These are phyloP conservation scores for Fragilaria crotonensis DNA, from an alignment of 108 stramenopile genomes.

Conservation along the genomic window DNA sequence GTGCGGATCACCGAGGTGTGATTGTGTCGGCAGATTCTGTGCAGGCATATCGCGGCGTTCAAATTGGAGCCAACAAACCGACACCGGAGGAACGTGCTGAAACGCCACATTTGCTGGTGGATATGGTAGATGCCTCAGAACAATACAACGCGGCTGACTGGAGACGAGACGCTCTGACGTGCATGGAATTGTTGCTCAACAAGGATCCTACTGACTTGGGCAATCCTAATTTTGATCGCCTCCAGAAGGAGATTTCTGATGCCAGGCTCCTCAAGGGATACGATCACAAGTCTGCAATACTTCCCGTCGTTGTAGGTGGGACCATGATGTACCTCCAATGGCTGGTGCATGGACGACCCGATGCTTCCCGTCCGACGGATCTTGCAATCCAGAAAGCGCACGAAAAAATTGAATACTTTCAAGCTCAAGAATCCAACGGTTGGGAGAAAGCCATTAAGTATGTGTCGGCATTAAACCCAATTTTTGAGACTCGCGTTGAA, in stretches of 20 bases:
- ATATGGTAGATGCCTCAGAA: constrained; percentile 52
- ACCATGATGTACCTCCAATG: constrained; percentile 98
- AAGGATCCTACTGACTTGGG: constrained; percentile 5
- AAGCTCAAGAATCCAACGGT: constrained; percentile 44
- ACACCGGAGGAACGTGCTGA: constrained; percentile 55
- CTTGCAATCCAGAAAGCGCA: constrained; percentile 45
- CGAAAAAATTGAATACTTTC: constrained; percentile 30
- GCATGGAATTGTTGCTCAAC: constrained; percentile 35
- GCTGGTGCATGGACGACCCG: constrained; percentile 91
- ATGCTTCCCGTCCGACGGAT: constrained; percentile 74
- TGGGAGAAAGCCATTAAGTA: constrained; percentile 67
- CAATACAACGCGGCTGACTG: constrained; percentile 89
- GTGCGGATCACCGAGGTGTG: constrained; percentile 26
- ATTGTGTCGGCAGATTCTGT: constrained; percentile 93
- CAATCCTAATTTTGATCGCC: constrained; percentile 1
- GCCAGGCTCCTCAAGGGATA: constrained; percentile 4
- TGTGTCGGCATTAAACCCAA: constrained; percentile 30
- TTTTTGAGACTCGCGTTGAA: constrained; percentile 1
- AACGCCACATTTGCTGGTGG: constrained; percentile 87
- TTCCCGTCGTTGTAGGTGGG: constrained; percentile 22
- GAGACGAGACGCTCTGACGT: constrained; percentile 60
- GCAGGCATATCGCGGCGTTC: constrained; percentile 84
- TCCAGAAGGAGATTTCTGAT: constrained; percentile 10
- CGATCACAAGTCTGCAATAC: background rate
- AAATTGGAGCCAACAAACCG: constrained; percentile 95